phyloP scores from a whole-genome alignment of 2,329 filamentous ascomycete genomes.

The Fusarium concolor region DNA sequence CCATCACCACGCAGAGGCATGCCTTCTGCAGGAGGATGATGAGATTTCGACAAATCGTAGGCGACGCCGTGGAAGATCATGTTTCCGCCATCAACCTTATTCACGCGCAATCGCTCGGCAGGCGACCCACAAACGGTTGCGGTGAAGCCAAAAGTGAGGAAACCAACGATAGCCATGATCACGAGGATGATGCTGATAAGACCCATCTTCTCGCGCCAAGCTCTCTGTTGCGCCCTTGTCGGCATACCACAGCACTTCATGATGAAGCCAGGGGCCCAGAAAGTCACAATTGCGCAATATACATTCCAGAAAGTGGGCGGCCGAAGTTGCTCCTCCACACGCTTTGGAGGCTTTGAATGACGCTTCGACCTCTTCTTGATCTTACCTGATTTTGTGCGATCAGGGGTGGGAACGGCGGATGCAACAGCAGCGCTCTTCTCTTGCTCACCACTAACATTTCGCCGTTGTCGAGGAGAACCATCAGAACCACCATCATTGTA shows the following conservation, averaged over 20 bases:
- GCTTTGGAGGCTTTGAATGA: slow-evolving; percentile 61
- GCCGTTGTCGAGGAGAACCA: slow-evolving; percentile 55
- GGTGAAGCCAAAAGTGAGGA: slow-evolving; percentile 96
- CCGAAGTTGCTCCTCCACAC: slow-evolving; percentile 72
- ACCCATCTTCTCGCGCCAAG: slow-evolving; percentile 98
- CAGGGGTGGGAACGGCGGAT: slow-evolving; percentile 50
- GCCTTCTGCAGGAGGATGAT: slow-evolving; percentile 83
- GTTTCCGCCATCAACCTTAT: slow-evolving; percentile 82
- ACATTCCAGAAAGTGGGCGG: slow-evolving; percentile 94
- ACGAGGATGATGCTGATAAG: slow-evolving; percentile 91
- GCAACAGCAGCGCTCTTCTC: slow-evolving; percentile 49
- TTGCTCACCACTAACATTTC: slow-evolving; percentile 48
- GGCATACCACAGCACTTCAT: slow-evolving; percentile 87
- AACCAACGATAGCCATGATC: slow-evolving; percentile 91
- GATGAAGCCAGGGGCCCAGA: slow-evolving; percentile 91
- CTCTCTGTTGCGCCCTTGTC: slow-evolving; percentile 85
- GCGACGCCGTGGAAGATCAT: slow-evolving; percentile 97
- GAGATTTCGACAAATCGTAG: slow-evolving; percentile 82
- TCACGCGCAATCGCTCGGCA: slow-evolving; percentile 79
- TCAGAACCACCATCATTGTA: slow-evolving; percentile 61
- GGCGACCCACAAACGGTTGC: slow-evolving; percentile 83
- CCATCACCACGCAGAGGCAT: slow-evolving; percentile 69
- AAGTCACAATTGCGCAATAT: slow-evolving; percentile 93
- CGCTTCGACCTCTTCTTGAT: slow-evolving; percentile 67
- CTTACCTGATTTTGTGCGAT: slow-evolving; percentile 67